Conservation (phyloP, 345 rosid genomes). For the Pelargonium nanum region DNA sequence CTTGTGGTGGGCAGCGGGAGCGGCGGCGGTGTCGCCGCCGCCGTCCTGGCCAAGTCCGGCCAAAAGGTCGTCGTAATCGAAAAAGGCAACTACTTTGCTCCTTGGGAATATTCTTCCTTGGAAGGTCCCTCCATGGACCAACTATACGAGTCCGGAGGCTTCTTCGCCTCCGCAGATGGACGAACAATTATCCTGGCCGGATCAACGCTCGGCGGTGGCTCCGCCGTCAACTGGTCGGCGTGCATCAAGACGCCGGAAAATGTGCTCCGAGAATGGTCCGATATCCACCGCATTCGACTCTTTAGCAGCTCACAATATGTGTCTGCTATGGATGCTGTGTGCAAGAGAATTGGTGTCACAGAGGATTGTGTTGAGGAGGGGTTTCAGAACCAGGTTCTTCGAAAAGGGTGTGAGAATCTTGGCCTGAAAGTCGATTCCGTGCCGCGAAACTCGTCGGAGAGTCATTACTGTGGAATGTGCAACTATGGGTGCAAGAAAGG, state of each 20-base stretch:
- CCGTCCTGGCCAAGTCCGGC: conserved; percentile 7
- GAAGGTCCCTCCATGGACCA: conserved; percentile 13
- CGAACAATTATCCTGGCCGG: conserved; percentile 6
- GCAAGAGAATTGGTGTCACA: conserved; percentile 8
- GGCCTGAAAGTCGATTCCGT: conserved; percentile 4
- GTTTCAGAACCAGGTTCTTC: conserved; percentile 12
- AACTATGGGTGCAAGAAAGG: conserved; percentile 9
- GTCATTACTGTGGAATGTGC: conserved; percentile 11
- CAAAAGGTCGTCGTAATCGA: conserved; percentile 12
- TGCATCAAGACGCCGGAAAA: conserved; percentile 8
- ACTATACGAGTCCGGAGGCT: conserved; percentile 4
- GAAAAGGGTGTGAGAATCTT: conserved; percentile 11
- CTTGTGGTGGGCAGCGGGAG: conserved; percentile 8
- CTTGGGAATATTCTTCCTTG: conserved; percentile 7
- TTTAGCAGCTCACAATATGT: conserved; percentile 5
- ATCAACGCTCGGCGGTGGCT: conserved; percentile 12
- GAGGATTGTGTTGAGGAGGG: conserved; percentile 9
- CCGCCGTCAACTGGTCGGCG: conserved; percentile 13
- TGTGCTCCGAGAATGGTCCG: conserved; percentile 13
- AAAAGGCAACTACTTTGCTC: conserved; percentile 14
- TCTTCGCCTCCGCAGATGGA: conserved; percentile 7
- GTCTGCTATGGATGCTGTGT: conserved; percentile 9
- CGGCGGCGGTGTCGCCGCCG: conserved; percentile 12
- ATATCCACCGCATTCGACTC: not conserved
- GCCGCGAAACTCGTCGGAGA: conserved; percentile 7